phyloP scores from a whole-genome alignment of 768 basidiomycete genomes.

The Tulasnella sp. region DNA sequence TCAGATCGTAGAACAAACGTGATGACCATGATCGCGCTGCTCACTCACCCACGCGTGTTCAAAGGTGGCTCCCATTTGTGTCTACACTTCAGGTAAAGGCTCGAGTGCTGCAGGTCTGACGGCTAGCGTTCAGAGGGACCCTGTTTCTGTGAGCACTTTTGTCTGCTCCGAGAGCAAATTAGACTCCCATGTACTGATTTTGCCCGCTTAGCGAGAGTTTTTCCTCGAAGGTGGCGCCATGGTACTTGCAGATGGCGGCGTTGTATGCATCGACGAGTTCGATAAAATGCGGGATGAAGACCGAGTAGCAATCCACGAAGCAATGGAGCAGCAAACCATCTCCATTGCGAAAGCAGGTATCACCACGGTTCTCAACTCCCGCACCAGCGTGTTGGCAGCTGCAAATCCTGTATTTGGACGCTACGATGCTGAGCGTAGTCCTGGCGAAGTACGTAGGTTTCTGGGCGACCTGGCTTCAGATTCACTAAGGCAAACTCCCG shows the following conservation, averaged over 20 bases:
- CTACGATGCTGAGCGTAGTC: slow-evolving; percentile 94
- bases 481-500: not conserved
- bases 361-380: slow-evolving; percentile 92
- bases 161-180: not conserved
- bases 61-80: slow-evolving; percentile 93
- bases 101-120: slow-evolving; percentile 98
- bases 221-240: slow-evolving; percentile 99
- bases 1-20: slow-evolving; percentile 32
- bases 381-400: slow-evolving; percentile 93
- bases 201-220: slow-evolving; percentile 73
- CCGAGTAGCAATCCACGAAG: slow-evolving; percentile 97
- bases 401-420: slow-evolving; percentile 98
- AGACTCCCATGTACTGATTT: not conserved
- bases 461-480: not conserved
- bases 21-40: not conserved
- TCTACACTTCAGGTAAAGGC: slow-evolving; percentile 98
- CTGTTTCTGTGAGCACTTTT: slow-evolving; percentile 66
- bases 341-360: slow-evolving; percentile 99
- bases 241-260: slow-evolving; percentile 97
- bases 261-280: slow-evolving; percentile 99
- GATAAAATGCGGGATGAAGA: slow-evolving; percentile 99
- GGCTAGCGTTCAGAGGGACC: slow-evolving; percentile 92
- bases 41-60: slow-evolving; percentile 14
- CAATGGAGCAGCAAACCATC: slow-evolving; percentile 99
- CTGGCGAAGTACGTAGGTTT: slow-evolving; percentile 66